A percentile compares a stretch with the other conserved stretches of the same genome.
phyloP scores from a whole-genome alignment of 345 rosid species.

The Pistacia vera region DNA sequence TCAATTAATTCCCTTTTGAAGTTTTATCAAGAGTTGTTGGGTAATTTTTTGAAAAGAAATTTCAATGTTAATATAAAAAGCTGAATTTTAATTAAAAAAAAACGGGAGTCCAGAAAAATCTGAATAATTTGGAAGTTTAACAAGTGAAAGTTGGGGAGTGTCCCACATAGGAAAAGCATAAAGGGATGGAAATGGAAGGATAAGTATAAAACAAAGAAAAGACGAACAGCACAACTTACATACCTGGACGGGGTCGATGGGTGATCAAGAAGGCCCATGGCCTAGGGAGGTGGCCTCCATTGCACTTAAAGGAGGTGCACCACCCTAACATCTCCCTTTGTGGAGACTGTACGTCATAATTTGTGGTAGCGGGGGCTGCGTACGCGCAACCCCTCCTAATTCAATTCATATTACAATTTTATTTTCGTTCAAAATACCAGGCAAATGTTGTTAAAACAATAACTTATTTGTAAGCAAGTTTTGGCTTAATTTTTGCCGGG shows the following conservation, averaged over 20 bases:
- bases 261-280: constrained; percentile 29
- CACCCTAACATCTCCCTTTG: constrained; percentile 24
- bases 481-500: no score
- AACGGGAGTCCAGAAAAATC: neutral
- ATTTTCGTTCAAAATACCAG: no score
- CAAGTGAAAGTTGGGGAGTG: neutral
- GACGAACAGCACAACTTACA: neutral
- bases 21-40: no score
- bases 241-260: constrained; percentile 39
- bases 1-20: no score
- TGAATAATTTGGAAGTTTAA: neutral
- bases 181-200: neutral
- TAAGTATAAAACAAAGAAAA: neutral
- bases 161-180: constrained; percentile 4
- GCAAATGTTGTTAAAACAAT: no score
- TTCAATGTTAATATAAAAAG: no score
- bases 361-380: constrained; percentile 35
- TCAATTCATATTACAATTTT: neutral
- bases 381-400: constrained; percentile 26
- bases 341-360: constrained; percentile 33
- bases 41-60: no score
- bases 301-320: constrained; percentile 23
- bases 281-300: constrained; percentile 28
- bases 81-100: no score
- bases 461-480: no score